These are phyloP conservation scores for Plectranthus barbatus DNA, from an alignment of 257 asterid genomes.

Conservation along the genomic window DNA sequence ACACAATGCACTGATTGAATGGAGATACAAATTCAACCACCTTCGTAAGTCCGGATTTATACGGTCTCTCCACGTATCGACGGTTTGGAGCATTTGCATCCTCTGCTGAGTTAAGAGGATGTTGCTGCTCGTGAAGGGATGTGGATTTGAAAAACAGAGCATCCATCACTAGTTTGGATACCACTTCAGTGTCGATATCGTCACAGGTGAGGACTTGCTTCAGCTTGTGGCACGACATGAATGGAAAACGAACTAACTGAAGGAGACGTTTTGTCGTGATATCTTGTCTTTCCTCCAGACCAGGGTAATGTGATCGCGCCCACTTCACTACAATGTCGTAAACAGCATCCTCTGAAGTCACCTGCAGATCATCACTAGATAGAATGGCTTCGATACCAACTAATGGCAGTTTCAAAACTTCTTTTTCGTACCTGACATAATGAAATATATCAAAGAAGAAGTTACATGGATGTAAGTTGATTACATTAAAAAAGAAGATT, in stretches of 20 bases:
- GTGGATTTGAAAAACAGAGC: constrained; percentile 73
- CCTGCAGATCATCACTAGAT: constrained; percentile 64
- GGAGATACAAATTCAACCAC: constrained; percentile 66
- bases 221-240: constrained; percentile 76
- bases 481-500: neutral
- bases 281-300: constrained; percentile 53
- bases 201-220: constrained; percentile 54
- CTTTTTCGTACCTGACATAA: constrained; percentile 51
- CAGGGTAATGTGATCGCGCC: constrained; percentile 62
- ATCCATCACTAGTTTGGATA: constrained; percentile 60
- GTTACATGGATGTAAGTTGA: too few species aligned
- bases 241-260: constrained; percentile 68
- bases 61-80: constrained; percentile 62
- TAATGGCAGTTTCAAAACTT: constrained; percentile 65
- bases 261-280: constrained; percentile 48
- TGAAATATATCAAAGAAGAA: too few species aligned
- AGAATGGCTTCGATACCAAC: constrained; percentile 71
- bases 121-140: too few species aligned
- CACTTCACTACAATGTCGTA: constrained; percentile 68
- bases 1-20: constrained; percentile 57
- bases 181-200: constrained; percentile 54
- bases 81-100: constrained; percentile 27
- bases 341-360: constrained; percentile 80
- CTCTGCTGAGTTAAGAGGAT: constrained; percentile 37
- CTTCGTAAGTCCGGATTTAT: constrained; percentile 70